Base-by-base conservation (phyloP, 257 asterid genomes). In the Echites panduratus region DNA sequence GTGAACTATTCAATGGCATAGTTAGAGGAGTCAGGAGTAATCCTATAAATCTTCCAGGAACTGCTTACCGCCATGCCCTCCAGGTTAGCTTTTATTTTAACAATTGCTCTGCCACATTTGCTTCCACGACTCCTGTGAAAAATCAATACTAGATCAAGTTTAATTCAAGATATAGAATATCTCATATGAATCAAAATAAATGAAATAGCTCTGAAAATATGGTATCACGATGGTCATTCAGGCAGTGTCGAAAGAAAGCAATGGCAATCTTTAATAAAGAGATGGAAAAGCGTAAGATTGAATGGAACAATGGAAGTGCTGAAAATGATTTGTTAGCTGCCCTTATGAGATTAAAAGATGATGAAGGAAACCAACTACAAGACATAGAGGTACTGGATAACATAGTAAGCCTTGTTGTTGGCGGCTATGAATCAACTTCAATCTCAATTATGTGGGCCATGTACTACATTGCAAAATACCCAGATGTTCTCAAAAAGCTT, bases 11-110 rank as follows among this genome's bases (percentile, higher is more conserved):
- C 45, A 22, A 20, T 0, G 86, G 87, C 12, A 9, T 88, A 27
- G 0, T 81, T 0, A 29, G 20, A 1, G 93, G 89, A 75, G 0
- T 85, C 24, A 77, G 85, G 81, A 74, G 83, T 57, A 67, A 79
- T 69, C 93, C 93, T 14, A 73, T 85, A 75, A 44, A 87, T 49
- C 53, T 88, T 48, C 90, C 90, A 0, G 93, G 93, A 77, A 85
- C 87, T 62, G 61, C 83, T 54, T 68, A 68, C 50, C 80, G 65
- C 75, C 53, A 47, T 1, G 90, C 85, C 4, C 74, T 88, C 62
- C 74, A 84, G 86, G 93, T 85, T 63, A 53, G 24, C 27, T 32
- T 53, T 24, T 14, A 20, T 26, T 50, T n/a, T 50, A 50, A 50
- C 57, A 50, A 50, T 50, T 50, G 22, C 24, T 19, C 22, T 19